Evolutionary conservation across 345 rosid genomes (phyloP).

Genomic region (Eucalyptus marginata): DNA sequence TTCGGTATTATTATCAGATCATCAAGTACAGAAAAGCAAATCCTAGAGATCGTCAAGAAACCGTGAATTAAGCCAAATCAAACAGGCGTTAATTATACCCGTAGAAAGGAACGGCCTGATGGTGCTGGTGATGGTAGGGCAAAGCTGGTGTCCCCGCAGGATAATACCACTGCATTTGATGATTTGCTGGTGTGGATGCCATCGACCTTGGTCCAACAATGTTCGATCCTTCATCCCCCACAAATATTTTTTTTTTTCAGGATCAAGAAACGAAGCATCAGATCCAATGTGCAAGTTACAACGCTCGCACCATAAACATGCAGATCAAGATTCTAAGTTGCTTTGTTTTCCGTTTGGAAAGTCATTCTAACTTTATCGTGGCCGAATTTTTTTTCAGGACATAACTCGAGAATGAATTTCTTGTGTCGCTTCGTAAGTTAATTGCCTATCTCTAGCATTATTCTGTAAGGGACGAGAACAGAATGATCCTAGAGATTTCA

Average conservation of each 20-base stretch:
- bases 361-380: not conserved
- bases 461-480: not conserved
- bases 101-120: slow-evolving; percentile 68
- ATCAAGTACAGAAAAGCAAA: not conserved
- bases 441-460: not conserved
- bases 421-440: not conserved
- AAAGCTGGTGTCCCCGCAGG: slow-evolving; percentile 38
- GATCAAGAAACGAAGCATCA: not conserved
- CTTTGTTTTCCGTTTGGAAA: not conserved
- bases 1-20: not conserved
- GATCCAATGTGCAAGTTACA: not conserved
- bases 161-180: slow-evolving; percentile 80
- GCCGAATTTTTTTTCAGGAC: not conserved
- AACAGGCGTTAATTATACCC: slow-evolving; percentile 25
- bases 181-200: slow-evolving; percentile 45
- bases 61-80: not conserved
- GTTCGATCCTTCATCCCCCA: slow-evolving; percentile 33
- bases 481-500: not conserved
- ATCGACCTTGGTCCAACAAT: slow-evolving; percentile 37
- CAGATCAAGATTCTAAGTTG: not conserved
- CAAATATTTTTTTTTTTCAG: not conserved
- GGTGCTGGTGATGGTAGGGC: slow-evolving; percentile 46
- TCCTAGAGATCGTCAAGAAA: not conserved
- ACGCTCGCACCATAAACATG: not conserved
- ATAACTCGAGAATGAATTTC: not conserved